Evolutionary conservation across 148 eudicot species (phyloP), one percentile per base, ranked within the genome.

Genomic region (Suaeda aralocaspica): DNA sequence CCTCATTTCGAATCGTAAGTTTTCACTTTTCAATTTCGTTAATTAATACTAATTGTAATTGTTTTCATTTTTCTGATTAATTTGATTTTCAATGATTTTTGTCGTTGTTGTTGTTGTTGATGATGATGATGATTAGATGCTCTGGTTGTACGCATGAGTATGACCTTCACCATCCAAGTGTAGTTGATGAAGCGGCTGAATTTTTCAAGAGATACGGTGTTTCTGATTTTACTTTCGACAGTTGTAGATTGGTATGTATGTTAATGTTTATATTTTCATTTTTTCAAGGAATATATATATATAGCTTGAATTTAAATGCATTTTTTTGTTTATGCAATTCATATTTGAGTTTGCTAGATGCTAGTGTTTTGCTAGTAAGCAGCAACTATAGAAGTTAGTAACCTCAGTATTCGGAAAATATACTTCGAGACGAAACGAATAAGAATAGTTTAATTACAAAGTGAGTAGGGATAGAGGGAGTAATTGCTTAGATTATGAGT

Each of bases 111-210:
- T 8, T 28, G 28, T 9, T 26, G 8, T n/a, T n/a, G n/a, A n/a
- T 44, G n/a, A 0, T 46, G 59, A 42, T 59, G 63, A 11, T 57
- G 66, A 12, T 44, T 74, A 90, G 98, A 75, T 90, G 98, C 62
- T 93, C 95, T 16, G 99, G 99, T 36, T 94, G 99, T 72, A 86
- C 87, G 31, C 87, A 89, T 19, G 96, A 94, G 82, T 75, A 79
- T 76, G 77, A 91, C 66, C 91, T 94, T 50, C 96, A 94, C 66
- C 86, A 77, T 46, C 99, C 99, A 12, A 60, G 49, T 19, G 72
- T 89, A 39, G 86, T 91, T 6, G 90, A 86, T 31, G 97, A 94
- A 77, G 96, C 89, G 11, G 56, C 71, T 16, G 75, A 67, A 1
- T 94, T 83, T 78, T 94, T 94, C 74, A 83, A 82, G 70, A 79